Percentiles rank a stretch among this genome's conserved stretches.
phyloP scores from a whole-genome alignment of 2,329 filamentous ascomycete species.

The Epichloe uncinata region DNA sequence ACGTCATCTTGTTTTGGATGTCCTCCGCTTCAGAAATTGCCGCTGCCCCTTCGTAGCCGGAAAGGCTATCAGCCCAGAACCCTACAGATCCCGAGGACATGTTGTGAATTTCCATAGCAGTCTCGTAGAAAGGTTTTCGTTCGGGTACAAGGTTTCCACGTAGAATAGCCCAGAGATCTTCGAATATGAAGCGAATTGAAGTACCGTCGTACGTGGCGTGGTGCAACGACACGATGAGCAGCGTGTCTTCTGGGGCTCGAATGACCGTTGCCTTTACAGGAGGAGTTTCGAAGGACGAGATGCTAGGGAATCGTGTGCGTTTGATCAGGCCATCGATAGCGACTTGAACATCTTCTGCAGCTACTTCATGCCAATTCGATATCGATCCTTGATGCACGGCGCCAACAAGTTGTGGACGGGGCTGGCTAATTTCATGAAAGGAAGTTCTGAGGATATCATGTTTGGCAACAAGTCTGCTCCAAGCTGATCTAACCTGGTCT shows the following conservation, averaged over 20 bases:
- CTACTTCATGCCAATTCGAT: not conserved
- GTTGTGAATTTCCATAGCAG: not conserved
- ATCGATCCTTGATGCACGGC: not conserved
- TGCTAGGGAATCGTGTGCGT: not conserved
- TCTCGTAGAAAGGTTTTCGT: not conserved
- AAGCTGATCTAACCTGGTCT: conserved; percentile 7
- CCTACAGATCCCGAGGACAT: not conserved
- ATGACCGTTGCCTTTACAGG: not conserved
- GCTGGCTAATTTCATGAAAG: conserved; percentile 11
- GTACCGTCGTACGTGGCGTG: not conserved
- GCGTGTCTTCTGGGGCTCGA: not conserved
- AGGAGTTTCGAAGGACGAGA: not conserved
- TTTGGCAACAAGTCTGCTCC: conserved; percentile 6
- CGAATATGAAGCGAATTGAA: not conserved
- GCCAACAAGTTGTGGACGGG: conserved; percentile 1
- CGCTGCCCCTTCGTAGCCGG: not conserved
- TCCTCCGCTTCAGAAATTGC: not conserved
- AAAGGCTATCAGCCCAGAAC: not conserved
- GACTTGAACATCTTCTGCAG: not conserved
- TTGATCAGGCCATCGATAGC: not conserved
- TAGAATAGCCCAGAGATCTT: not conserved
- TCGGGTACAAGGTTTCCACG: not conserved
- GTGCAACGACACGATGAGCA: not conserved
- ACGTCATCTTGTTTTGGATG: not conserved
- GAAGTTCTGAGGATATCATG: conserved; percentile 14